Evolutionary conservation across 768 basidiomycete genomes (phyloP), one percentile per base, ranked within the genome.

Genomic region (Boletus rubescentipes): DNA sequence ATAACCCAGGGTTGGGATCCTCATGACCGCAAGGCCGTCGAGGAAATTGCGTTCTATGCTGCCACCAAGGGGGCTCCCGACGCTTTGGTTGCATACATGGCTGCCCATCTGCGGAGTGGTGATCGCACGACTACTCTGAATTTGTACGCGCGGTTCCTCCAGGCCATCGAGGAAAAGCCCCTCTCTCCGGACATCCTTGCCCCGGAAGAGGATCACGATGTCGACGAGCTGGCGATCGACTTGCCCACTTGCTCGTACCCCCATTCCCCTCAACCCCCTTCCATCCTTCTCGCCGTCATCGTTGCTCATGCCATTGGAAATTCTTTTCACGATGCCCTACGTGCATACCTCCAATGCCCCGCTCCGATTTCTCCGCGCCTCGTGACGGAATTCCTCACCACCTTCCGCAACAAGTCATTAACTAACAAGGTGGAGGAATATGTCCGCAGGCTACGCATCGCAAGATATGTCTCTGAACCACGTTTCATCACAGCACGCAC

Each of bases 291-390:
- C 31, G 75, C 76, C 11, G 83, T 75, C 7, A 70, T 82, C n/a
- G 73, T 81, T 20, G 90, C 90, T 15, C 72, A 83, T 65, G 84
- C 85, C 5, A 77, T 83, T 64, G 69, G 74, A 30, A 72, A 81
- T 61, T 74, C 77, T n/a, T 89, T 91, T 59, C 61, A 70, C n/a
- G 75, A 67, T 31, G 86, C 87, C 3, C 62, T 89, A 43, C 67
- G 69, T 39, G 63, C 67, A 5, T 82, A 72, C 53, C 58, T 82
- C 9, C 60, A 70, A 18, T 73, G 72, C 1, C 69, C 68, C 16
- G 65, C 74, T 41, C 75, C 69, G 1, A 58, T 84, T 34, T 61
- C 72, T 16, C 58, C 58, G 21, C 66, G 60, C 38, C 68, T 70
- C 18, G 70, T 75, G 10, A 61, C 73, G 14, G 61, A 67, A 5